These are phyloP conservation scores for Didymellaceae sp. DNA, from an alignment of 2,329 filamentous ascomycete species.

Conservation along the genomic window DNA sequence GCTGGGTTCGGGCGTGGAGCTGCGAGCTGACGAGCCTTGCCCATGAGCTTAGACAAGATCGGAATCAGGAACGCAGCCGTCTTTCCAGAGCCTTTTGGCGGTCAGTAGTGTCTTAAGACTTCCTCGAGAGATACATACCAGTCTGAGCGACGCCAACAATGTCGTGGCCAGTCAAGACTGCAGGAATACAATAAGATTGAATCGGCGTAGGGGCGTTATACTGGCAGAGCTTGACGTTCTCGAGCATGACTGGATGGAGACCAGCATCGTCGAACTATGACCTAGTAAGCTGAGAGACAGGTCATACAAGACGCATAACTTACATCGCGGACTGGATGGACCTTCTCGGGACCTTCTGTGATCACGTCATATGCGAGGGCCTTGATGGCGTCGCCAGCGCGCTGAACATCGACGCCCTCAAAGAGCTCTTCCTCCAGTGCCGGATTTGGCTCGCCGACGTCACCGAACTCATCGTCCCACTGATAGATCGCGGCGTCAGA, in stretches of 20 bases:
- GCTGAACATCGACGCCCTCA: constrained; percentile 58
- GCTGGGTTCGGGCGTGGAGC: constrained; percentile 74
- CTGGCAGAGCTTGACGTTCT: constrained; percentile 75
- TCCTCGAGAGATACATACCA: constrained; percentile 62
- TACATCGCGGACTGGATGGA: constrained; percentile 59
- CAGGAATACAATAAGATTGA: constrained; percentile 82
- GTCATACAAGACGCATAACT: constrained; percentile 26
- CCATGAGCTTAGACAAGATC: constrained; percentile 89
- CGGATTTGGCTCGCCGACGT: constrained; percentile 75
- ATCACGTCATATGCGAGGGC: constrained; percentile 63
- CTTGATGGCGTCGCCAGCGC: constrained; percentile 67
- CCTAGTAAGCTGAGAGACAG: constrained; percentile 2
- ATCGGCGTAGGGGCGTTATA: constrained; percentile 83
- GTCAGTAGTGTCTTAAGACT: constrained; percentile 1
- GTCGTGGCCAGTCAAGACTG: constrained; percentile 77
- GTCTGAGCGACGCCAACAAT: constrained; percentile 92
- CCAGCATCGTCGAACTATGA: constrained; percentile 75
- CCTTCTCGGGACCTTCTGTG: constrained; percentile 56
- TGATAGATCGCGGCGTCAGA: constrained; percentile 73
- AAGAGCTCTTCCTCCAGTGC: constrained; percentile 81
- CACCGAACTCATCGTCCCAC: constrained; percentile 85
- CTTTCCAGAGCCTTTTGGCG: constrained; percentile 83
- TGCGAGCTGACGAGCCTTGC: constrained; percentile 87
- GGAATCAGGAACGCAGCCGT: constrained; percentile 92
- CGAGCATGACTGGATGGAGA: constrained; percentile 81